These are phyloP conservation scores for Xylaria sp. DNA, from an alignment of 2,329 filamentous ascomycete genomes.

Conservation along the genomic window DNA sequence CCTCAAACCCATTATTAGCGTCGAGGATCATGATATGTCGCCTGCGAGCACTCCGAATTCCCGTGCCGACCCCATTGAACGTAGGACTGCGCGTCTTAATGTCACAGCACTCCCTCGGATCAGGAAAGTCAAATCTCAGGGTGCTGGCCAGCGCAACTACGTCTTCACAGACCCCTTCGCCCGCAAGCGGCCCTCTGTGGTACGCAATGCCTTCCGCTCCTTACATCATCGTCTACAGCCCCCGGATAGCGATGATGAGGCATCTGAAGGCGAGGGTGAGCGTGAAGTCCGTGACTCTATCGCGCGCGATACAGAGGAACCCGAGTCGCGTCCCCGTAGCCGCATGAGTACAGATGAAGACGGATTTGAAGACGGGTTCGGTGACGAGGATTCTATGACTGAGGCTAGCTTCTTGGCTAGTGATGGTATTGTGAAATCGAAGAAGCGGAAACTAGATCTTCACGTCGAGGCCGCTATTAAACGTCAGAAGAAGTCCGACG, in stretches of 20 bases:
- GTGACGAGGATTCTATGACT: slow-evolving; percentile 74
- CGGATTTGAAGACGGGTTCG: slow-evolving; percentile 61
- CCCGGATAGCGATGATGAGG: slow-evolving; percentile 83
- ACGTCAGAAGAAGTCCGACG: slow-evolving; percentile 81
- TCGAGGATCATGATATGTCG: slow-evolving; percentile 70
- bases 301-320: slow-evolving; percentile 83
- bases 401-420: slow-evolving; percentile 75
- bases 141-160: slow-evolving; percentile 66
- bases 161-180: slow-evolving; percentile 76
- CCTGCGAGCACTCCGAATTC: slow-evolving; percentile 73
- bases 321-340: slow-evolving; percentile 82
- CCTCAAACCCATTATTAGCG: slow-evolving; percentile 61
- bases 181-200: slow-evolving; percentile 67
- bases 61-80: slow-evolving; percentile 69
- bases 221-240: slow-evolving; percentile 82
- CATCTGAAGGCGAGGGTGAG: slow-evolving; percentile 78
- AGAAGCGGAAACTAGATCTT: slow-evolving; percentile 79
- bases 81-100: slow-evolving; percentile 65
- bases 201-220: slow-evolving; percentile 74
- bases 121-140: slow-evolving; percentile 71
- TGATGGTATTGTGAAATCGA: slow-evolving; percentile 63
- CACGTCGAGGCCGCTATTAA: slow-evolving; percentile 78
- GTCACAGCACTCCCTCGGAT: slow-evolving; percentile 78
- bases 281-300: slow-evolving; percentile 62
- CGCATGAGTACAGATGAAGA: slow-evolving; percentile 74